Evolutionary conservation across 2,329 filamentous ascomycete species (phyloP).

Genomic region (Macrophomina tecta): DNA sequence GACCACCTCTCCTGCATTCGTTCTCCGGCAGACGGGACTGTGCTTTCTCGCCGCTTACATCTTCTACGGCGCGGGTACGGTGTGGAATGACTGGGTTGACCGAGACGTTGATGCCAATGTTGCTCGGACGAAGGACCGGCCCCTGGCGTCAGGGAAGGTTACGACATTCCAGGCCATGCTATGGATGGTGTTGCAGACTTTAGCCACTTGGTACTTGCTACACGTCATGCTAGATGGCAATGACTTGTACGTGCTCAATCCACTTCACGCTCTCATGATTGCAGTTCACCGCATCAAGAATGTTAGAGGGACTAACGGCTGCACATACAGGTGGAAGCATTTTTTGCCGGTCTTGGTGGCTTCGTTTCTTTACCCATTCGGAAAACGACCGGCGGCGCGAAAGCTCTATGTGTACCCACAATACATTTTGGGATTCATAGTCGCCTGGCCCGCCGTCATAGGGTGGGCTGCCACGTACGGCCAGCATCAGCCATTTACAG

Average conservation of each 20-base stretch:
- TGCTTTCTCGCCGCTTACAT: neutral
- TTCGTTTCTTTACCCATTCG: neutral
- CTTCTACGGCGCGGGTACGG: neutral
- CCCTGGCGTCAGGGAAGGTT: neutral
- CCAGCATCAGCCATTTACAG: neutral
- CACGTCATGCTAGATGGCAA: neutral
- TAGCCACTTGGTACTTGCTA: neutral
- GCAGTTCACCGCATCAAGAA: no score
- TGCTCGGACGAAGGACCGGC: neutral
- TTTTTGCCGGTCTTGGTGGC: neutral
- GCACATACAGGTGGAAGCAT: neutral
- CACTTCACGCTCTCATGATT: neutral
- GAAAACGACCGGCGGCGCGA: neutral
- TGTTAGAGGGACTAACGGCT: no score
- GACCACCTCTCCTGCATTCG: neutral
- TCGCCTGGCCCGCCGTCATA: neutral
- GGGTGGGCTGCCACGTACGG: neutral
- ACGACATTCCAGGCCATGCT: neutral
- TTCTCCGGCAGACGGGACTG: neutral
- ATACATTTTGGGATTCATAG: neutral
- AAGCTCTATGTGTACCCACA: neutral
- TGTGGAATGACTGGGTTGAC: slow-evolving; percentile 2
- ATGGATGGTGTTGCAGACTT: neutral
- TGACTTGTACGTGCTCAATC: neutral
- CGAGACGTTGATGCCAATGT: neutral